phyloP scores from a whole-genome alignment of 441 rosid genomes.

The Erodium texanum region DNA sequence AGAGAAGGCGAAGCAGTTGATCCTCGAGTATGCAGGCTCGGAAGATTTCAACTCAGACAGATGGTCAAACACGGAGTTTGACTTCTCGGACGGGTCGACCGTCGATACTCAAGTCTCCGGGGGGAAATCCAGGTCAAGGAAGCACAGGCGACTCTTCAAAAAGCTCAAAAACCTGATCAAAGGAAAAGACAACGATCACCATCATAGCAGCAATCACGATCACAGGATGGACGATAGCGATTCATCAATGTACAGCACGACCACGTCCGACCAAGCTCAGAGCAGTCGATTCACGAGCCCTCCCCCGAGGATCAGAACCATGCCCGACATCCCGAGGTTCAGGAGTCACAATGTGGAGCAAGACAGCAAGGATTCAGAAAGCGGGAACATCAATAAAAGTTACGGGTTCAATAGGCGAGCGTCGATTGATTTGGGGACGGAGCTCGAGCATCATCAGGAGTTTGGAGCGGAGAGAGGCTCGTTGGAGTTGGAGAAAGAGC shows the following conservation, averaged over 20 bases:
- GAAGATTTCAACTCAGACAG: constrained; percentile 55
- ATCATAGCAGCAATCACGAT: no score
- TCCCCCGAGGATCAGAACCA: not conserved
- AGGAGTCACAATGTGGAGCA: constrained; percentile 23
- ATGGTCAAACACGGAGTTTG: constrained; percentile 55
- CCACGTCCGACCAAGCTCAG: not conserved
- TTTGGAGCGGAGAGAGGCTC: not conserved
- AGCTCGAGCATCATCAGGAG: not conserved
- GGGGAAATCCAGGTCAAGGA: constrained; percentile 31
- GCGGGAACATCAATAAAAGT: not conserved
- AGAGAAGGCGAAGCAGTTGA: constrained; percentile 64
- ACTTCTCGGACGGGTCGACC: constrained; percentile 40
- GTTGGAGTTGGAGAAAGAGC: no score
- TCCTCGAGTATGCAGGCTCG: constrained; percentile 57
- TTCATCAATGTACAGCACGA: constrained; percentile 11
- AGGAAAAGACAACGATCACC: not conserved
- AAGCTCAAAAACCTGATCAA: constrained; percentile 62
- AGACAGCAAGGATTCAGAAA: constrained; percentile 20
- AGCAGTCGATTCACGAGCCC: not conserved
- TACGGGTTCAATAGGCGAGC: not conserved
- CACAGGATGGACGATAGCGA: constrained; percentile 13
- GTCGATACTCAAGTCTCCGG: constrained; percentile 30
- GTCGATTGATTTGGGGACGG: not conserved
- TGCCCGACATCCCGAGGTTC: constrained; percentile 35
- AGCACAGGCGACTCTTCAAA: constrained; percentile 35